These are phyloP conservation scores for Solanum dulcamara DNA, from an alignment of 257 asterid species.

Conservation along the genomic window DNA sequence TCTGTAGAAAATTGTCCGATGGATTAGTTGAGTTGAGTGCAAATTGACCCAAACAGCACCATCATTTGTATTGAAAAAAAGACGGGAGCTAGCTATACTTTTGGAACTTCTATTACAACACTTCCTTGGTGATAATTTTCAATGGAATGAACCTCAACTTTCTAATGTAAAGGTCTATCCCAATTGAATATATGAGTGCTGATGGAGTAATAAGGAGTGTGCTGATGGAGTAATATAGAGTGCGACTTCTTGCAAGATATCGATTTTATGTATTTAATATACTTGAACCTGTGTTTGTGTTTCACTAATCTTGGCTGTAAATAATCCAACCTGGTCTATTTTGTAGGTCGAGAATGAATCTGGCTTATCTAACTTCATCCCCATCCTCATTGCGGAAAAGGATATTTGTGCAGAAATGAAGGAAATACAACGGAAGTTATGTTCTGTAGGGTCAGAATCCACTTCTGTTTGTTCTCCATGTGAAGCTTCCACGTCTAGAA, in stretches of 20 bases:
- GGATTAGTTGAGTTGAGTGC: neutral
- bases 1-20: neutral
- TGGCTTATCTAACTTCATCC: constrained; percentile 90
- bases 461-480: constrained; percentile 27
- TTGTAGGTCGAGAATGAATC: constrained; percentile 90
- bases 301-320: neutral
- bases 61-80: neutral
- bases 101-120: neutral
- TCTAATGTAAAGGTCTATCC: neutral
- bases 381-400: constrained; percentile 68
- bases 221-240: neutral
- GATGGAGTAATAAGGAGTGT: neutral
- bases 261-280: neutral
- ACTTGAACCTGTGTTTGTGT: neutral
- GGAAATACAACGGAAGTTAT: constrained; percentile 35
- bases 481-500: constrained; percentile 30
- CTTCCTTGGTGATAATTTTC: neutral
- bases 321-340: neutral
- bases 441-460: constrained; percentile 13
- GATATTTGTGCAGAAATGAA: constrained; percentile 75
- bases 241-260: neutral
- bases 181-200: neutral
- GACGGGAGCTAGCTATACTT: neutral
- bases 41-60: neutral
- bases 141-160: neutral